phyloP scores from a whole-genome alignment of 108 stramenopile species.

The Thalassiosira profunda region DNA sequence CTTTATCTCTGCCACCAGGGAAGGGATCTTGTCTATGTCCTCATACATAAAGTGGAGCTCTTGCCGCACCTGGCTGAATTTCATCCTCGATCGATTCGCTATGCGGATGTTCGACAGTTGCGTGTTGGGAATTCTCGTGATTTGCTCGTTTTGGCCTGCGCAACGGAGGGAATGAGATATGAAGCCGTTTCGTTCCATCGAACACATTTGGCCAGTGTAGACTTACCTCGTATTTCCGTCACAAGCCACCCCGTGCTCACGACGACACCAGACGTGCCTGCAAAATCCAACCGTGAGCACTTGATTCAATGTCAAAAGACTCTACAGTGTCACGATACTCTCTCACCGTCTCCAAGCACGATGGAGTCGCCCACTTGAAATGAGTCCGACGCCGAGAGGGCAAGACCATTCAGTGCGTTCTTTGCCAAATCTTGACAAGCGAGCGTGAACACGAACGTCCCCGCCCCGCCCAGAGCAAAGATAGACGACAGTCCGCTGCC shows the following conservation, averaged over 20 bases:
- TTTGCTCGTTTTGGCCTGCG: slow-evolving; percentile 47
- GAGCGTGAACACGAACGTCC: slow-evolving; percentile 58
- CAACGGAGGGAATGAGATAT: not conserved
- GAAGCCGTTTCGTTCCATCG: not conserved
- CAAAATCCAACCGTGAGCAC: not conserved
- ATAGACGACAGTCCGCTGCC: slow-evolving; percentile 51
- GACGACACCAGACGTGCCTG: slow-evolving; percentile 57
- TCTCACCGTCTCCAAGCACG: slow-evolving; percentile 60
- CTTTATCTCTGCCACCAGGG: slow-evolving; percentile 55
- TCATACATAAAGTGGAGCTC: slow-evolving; percentile 57
- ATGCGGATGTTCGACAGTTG: slow-evolving; percentile 56
- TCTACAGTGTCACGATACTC: not conserved
- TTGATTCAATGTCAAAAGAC: not conserved
- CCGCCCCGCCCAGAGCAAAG: slow-evolving; percentile 65
- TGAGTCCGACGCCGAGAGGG: slow-evolving; percentile 55
- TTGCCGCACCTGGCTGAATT: slow-evolving; percentile 69
- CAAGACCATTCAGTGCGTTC: slow-evolving; percentile 57
- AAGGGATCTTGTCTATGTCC: slow-evolving; percentile 59
- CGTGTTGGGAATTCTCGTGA: slow-evolving; percentile 63
- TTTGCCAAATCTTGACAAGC: slow-evolving; percentile 51
- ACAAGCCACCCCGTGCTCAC: slow-evolving; percentile 57
- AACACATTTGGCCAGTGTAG: not conserved
- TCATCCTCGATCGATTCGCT: slow-evolving; percentile 54
- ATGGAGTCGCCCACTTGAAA: slow-evolving; percentile 66
- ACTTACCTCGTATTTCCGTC: slow-evolving; percentile 40